A percentile compares a stretch with the other conserved stretches of the same genome.
These are phyloP conservation scores for Dothidotthia symphoricarpi DNA, from an alignment of 2,329 filamentous ascomycete species.

Conservation along the genomic window DNA sequence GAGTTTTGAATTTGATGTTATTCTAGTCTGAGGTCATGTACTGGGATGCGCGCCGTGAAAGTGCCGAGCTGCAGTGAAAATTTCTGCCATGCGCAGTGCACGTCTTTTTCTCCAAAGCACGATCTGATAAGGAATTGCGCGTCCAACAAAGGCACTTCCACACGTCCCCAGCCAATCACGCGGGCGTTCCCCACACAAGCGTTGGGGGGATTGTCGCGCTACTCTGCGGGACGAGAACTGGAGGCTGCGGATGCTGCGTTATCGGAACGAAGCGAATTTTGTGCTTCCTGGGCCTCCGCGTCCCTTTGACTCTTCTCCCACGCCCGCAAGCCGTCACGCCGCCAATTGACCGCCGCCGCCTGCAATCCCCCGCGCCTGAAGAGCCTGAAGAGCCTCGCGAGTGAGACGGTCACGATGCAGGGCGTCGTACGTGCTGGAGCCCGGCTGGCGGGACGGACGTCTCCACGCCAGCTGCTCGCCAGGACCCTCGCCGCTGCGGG, in stretches of 20 bases:
- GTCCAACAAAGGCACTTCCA: no score
- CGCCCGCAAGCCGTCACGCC: slow-evolving; percentile 11
- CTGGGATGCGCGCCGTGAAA: no score
- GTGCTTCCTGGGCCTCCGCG: slow-evolving; percentile 20
- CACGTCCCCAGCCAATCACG: slow-evolving; percentile 18
- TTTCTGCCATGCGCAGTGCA: neutral
- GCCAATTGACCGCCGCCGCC: slow-evolving; percentile 23
- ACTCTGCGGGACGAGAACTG: slow-evolving; percentile 18
- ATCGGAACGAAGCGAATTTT: slow-evolving; percentile 37
- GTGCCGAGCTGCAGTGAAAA: no score
- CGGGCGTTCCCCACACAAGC: slow-evolving; percentile 18
- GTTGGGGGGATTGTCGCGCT: slow-evolving; percentile 14
- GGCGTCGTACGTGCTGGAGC: slow-evolving; percentile 40
- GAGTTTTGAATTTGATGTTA: slow-evolving; percentile 27
- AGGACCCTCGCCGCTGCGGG: slow-evolving; percentile 25
- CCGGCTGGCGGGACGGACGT: slow-evolving; percentile 38
- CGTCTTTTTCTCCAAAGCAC: neutral
- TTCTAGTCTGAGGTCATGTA: no score
- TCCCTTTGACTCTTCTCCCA: slow-evolving; percentile 16
- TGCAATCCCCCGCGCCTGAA: slow-evolving; percentile 12
- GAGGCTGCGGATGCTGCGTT: slow-evolving; percentile 22
- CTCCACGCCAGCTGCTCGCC: slow-evolving; percentile 31
- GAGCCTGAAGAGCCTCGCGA: slow-evolving; percentile 23
- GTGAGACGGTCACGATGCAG: slow-evolving; percentile 38
- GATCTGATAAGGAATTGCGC: no score